These are phyloP conservation scores for Cornus suecica DNA, from an alignment of 148 eudicot genomes.

Conservation along the genomic window DNA sequence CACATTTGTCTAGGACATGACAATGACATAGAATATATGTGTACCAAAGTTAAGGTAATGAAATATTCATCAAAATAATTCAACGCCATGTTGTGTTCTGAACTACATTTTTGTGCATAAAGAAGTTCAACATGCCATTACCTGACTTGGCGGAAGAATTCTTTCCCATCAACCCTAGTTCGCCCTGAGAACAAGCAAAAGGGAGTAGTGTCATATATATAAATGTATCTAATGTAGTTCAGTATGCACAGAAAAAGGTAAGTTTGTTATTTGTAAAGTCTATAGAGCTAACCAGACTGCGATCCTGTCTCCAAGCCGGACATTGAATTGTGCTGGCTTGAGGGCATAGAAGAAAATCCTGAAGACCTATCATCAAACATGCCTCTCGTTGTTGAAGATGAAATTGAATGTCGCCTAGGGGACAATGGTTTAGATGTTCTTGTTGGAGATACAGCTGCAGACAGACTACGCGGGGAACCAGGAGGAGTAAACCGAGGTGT, in stretches of 20 bases:
- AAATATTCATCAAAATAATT: not conserved
- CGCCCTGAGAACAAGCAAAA: slow-evolving; percentile 47
- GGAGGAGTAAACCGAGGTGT: slow-evolving; percentile 92
- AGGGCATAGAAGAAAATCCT: slow-evolving; percentile 34
- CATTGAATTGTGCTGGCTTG: slow-evolving; percentile 58
- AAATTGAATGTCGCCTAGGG: slow-evolving; percentile 80
- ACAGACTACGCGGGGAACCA: slow-evolving; percentile 72
- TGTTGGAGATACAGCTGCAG: slow-evolving; percentile 73
- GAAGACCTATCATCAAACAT: slow-evolving; percentile 47
- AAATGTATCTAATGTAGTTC: not conserved
- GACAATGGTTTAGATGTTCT: slow-evolving; percentile 68
- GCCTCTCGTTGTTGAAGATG: slow-evolving; percentile 68
- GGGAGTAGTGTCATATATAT: not conserved
- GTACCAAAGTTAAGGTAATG: not conserved
- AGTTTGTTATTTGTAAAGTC: not conserved
- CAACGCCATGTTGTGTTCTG: not conserved
- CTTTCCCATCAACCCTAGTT: slow-evolving; percentile 94
- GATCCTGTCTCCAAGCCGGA: slow-evolving; percentile 59
- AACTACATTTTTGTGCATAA: not conserved
- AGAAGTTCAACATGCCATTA: slow-evolving; percentile 15
- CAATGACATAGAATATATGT: not conserved
- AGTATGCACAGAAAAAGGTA: not conserved
- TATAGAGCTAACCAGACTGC: slow-evolving; percentile 36
- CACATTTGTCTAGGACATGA: not conserved
- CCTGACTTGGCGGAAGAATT: slow-evolving; percentile 99